These are phyloP conservation scores for Talaromyces sp. DNA, from an alignment of 2,329 filamentous ascomycete species.

Conservation along the genomic window DNA sequence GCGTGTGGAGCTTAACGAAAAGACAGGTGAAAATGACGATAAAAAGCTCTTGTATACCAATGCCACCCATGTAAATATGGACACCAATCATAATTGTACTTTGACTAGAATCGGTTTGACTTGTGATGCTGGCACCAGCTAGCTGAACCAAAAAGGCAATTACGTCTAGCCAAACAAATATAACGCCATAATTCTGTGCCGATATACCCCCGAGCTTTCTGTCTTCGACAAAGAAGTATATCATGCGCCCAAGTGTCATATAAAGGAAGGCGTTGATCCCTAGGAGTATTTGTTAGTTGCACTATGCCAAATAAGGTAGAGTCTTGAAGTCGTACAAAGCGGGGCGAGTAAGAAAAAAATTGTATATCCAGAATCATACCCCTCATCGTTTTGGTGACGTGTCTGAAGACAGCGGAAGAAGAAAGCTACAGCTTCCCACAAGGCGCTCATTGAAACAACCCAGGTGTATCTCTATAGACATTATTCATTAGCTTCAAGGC, in stretches of 20 bases:
- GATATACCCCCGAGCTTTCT: conserved; percentile 33
- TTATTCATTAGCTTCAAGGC: no score
- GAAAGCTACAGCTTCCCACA: conserved; percentile 38
- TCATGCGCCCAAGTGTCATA: conserved; percentile 44
- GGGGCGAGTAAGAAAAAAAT: conserved; percentile 43
- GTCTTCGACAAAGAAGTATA: conserved; percentile 39
- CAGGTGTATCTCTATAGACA: conserved; percentile 20
- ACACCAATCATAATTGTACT: conserved; percentile 26
- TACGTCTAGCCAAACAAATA: conserved; percentile 41
- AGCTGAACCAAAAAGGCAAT: background rate
- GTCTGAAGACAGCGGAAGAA: conserved; percentile 37
- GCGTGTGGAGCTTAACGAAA: conserved; percentile 34
- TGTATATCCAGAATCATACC: conserved; percentile 24
- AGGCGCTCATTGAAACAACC: conserved; percentile 41
- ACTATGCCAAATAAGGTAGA: background rate
- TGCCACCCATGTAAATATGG: conserved; percentile 54
- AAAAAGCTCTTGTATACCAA: conserved; percentile 49
- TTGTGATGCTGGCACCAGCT: conserved; percentile 9
- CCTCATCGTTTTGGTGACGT: conserved; percentile 31
- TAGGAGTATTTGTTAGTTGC: background rate
- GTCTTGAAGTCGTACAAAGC: background rate
- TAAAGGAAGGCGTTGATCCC: conserved; percentile 43
- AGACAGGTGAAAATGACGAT: conserved; percentile 46
- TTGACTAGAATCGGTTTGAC: conserved; percentile 26
- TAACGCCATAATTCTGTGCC: conserved; percentile 30